Conservation (phyloP, 2,329 filamentous ascomycete genomes). For the Aciculosporium take region DNA sequence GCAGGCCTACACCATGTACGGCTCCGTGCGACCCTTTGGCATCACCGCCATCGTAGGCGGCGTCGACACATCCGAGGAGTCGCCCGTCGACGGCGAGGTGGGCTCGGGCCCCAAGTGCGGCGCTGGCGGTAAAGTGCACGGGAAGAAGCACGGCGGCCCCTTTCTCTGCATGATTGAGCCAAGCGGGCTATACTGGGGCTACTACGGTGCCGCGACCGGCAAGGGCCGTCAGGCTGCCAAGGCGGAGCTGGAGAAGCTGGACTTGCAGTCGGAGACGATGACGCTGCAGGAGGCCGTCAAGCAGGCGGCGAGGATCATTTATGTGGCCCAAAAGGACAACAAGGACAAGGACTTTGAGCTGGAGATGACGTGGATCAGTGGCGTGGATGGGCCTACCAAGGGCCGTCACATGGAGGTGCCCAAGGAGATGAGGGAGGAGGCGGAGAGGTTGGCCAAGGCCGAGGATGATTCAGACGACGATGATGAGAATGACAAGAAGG, state of each 20-base stretch:
- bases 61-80: slow-evolving; percentile 78
- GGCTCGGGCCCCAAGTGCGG: slow-evolving; percentile 66
- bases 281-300: slow-evolving; percentile 80
- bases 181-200: slow-evolving; percentile 94
- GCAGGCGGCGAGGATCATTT: slow-evolving; percentile 93
- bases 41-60: slow-evolving; percentile 90
- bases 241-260: slow-evolving; percentile 95
- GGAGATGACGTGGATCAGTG: slow-evolving; percentile 97
- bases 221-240: slow-evolving; percentile 96
- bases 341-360: slow-evolving; percentile 99
- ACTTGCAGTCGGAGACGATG: slow-evolving; percentile 63
- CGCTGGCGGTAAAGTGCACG: slow-evolving; percentile 65
- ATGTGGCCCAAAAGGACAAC: slow-evolving; percentile 94
- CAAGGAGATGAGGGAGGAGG: slow-evolving; percentile 78
- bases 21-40: slow-evolving; percentile 89
- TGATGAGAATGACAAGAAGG: slow-evolving; percentile 51
- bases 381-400: slow-evolving; percentile 71
- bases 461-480: slow-evolving; percentile 78
- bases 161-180: slow-evolving; percentile 99
- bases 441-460: slow-evolving; percentile 83
- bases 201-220: slow-evolving; percentile 93
- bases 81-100: slow-evolving; percentile 80
- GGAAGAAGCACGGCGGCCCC: slow-evolving; percentile 71
- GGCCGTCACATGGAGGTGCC: slow-evolving; percentile 89
- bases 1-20: slow-evolving; percentile 95